These are phyloP conservation scores for Gossypium bickii DNA, from an alignment of 345 rosid genomes.

Conservation along the genomic window DNA sequence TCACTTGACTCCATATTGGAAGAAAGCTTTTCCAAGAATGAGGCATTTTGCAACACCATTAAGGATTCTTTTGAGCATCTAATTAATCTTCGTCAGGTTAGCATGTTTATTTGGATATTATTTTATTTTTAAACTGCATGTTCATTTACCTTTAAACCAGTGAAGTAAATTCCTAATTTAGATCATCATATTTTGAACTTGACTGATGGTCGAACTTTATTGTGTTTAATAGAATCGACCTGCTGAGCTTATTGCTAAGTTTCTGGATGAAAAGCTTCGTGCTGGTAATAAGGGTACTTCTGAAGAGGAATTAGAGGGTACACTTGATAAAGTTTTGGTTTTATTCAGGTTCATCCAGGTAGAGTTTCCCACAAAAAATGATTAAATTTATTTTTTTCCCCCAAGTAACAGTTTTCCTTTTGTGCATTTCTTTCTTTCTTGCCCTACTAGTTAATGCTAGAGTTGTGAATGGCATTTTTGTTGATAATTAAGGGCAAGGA, in stretches of 20 bases:
- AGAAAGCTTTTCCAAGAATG: conserved; percentile 87
- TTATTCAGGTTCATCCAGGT: conserved; percentile 98
- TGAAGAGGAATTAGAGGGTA: conserved; percentile 98
- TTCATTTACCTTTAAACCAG: background rate
- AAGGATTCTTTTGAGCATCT: conserved; percentile 95
- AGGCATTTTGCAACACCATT: conserved; percentile 79
- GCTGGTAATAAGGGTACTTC: conserved; percentile 99
- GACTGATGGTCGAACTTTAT: conserved; percentile 16
- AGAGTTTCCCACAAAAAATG: conserved; percentile 17
- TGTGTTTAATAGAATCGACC: conserved; percentile 75
- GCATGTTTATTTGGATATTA: conserved; percentile 5
- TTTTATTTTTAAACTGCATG: conserved; percentile 3
- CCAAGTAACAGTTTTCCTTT: background rate
- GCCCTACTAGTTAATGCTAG: conserved; percentile 18
- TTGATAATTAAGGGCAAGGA: conserved; percentile 70
- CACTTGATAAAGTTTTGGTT: conserved; percentile 93
- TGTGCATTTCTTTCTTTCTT: conserved; percentile 10
- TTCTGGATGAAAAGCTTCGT: conserved; percentile 96
- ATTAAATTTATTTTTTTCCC: background rate
- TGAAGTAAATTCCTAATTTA: background rate
- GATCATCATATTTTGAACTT: background rate
- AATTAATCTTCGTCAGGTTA: conserved; percentile 95
- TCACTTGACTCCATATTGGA: conserved; percentile 90
- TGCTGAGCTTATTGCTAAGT: conserved; percentile 96
- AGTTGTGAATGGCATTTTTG: background rate